phyloP scores from a whole-genome alignment of 768 basidiomycete genomes.

The Gymnopilus dilepis region DNA sequence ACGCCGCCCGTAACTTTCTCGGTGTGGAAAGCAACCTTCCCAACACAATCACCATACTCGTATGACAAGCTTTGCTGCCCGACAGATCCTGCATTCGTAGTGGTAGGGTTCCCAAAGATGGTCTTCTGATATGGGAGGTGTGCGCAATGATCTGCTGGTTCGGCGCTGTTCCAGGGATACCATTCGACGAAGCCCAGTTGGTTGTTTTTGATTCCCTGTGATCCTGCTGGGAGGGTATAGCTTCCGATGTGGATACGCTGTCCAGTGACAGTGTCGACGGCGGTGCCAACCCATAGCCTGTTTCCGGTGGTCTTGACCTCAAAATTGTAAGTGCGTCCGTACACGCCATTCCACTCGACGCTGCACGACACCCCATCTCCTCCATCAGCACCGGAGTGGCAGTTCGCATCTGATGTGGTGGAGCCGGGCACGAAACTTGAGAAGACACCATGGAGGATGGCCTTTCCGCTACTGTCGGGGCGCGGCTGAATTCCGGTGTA shows the following conservation, averaged over 20 bases:
- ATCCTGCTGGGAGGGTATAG: slow-evolving; percentile 4
- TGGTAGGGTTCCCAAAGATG: slow-evolving; percentile 7
- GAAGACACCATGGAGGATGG: slow-evolving; percentile 9
- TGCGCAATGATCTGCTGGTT: not conserved
- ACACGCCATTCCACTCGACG: slow-evolving; percentile 4
- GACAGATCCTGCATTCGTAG: slow-evolving; percentile 1
- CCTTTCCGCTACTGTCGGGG: not conserved
- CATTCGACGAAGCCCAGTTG: slow-evolving; percentile 11
- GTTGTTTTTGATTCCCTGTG: not conserved
- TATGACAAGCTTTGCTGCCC: not conserved
- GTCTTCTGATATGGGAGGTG: slow-evolving; percentile 3
- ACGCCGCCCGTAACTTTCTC: not conserved
- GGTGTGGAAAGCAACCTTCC: not conserved
- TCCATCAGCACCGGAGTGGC: slow-evolving; percentile 4
- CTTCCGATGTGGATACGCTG: slow-evolving; percentile 10
- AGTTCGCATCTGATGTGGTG: slow-evolving; percentile 6
- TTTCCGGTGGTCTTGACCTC: slow-evolving; percentile 4
- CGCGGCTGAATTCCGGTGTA: slow-evolving; percentile 12
- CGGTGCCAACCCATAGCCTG: slow-evolving; percentile 9
- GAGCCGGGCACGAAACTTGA: slow-evolving; percentile 5
- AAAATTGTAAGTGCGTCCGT: slow-evolving; percentile 7
- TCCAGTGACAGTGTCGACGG: slow-evolving; percentile 8
- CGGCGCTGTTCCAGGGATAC: slow-evolving; percentile 5
- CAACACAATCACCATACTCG: slow-evolving; percentile 8
- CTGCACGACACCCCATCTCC: slow-evolving; percentile 7